Percentiles rank a stretch among this genome's conserved stretches.
Evolutionary conservation across 2,329 filamentous ascomycete species (phyloP).

Genomic region (Pezicula radicicola): DNA sequence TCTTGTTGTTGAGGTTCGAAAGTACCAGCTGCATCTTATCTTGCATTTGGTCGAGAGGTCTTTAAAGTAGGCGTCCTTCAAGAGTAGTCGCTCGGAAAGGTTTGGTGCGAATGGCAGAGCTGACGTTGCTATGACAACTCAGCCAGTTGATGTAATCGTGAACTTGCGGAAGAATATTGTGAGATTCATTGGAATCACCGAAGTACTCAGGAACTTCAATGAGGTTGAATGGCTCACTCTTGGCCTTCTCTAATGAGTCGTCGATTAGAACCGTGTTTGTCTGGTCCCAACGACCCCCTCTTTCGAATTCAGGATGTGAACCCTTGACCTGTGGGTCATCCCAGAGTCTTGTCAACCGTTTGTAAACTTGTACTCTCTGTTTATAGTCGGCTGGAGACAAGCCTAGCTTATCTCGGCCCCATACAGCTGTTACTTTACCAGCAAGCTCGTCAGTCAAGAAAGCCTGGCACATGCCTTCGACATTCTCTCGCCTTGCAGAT

Average conservation of each 20-base stretch:
- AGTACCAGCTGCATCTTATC: background rate
- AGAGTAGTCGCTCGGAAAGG: conserved; percentile 39
- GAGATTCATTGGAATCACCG: conserved; percentile 38
- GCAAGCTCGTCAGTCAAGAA: conserved; percentile 58
- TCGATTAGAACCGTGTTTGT: conserved; percentile 88
- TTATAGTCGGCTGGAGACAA: conserved; percentile 64
- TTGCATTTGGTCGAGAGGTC: no score
- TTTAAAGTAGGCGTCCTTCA: background rate
- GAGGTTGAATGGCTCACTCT: conserved; percentile 79
- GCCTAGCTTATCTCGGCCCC: conserved; percentile 75
- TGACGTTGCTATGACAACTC: conserved; percentile 56
- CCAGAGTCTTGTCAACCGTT: conserved; percentile 77
- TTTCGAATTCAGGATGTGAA: conserved; percentile 40
- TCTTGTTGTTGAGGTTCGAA: no score
- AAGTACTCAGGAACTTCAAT: conserved; percentile 77
- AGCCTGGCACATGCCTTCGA: conserved; percentile 61
- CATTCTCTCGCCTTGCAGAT: conserved; percentile 73
- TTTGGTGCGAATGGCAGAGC: conserved; percentile 50
- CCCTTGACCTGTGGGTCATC: conserved; percentile 37
- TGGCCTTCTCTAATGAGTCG: conserved; percentile 77
- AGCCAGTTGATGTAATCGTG: conserved; percentile 60
- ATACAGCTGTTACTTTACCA: conserved; percentile 61
- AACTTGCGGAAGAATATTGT: conserved; percentile 50
- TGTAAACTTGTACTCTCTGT: conserved; percentile 81
- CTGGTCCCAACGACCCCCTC: conserved; percentile 64